Percentiles rank a stretch among this genome's conserved stretches.
These are phyloP conservation scores for Oligophagozyma castellii DNA, from an alignment of 1,139 yeast species.

Conservation along the genomic window DNA sequence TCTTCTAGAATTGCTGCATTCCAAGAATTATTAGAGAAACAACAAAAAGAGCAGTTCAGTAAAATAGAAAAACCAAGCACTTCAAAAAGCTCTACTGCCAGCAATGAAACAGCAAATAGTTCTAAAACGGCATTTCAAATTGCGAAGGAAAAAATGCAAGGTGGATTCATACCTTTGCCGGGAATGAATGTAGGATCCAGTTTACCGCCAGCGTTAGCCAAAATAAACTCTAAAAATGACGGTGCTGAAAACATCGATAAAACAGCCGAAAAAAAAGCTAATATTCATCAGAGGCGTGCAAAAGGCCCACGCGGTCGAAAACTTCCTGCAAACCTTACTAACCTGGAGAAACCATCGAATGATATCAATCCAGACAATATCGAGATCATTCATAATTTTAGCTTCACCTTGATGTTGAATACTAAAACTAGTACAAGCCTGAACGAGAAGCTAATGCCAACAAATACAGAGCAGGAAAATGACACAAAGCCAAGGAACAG, in stretches of 20 bases:
- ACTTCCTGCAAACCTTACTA: constrained; percentile 45
- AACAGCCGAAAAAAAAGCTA: constrained; percentile 11
- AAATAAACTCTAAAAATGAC: constrained; percentile 3
- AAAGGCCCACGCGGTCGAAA: constrained; percentile 72
- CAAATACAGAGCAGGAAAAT: too few relatives aligned
- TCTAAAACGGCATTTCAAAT: constrained; percentile 40
- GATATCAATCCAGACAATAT: constrained; percentile 25
- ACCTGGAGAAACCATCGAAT: constrained; percentile 32
- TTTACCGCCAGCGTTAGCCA: constrained; percentile 17
- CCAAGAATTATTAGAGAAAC: constrained; percentile 50
- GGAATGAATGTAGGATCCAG: constrained; percentile 40
- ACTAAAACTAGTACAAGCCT: too few relatives aligned
- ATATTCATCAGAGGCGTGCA: constrained; percentile 39
- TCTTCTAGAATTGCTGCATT: constrained; percentile 70
- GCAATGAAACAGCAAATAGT: constrained; percentile 11
- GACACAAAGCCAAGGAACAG: too few relatives aligned
- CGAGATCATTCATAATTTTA: constrained; percentile 14
- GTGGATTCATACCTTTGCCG: constrained; percentile 51
- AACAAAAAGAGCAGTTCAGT: constrained; percentile 24
- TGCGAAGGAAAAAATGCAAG: constrained; percentile 8
- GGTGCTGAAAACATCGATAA: constrained; percentile 4
- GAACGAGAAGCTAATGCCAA: too few relatives aligned
- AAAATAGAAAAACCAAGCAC: background rate
- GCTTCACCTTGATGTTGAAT: too few relatives aligned
- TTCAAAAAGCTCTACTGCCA: constrained; percentile 14